phyloP scores from a whole-genome alignment of 306 rosid genomes.

The Ziziphus jujuba region DNA sequence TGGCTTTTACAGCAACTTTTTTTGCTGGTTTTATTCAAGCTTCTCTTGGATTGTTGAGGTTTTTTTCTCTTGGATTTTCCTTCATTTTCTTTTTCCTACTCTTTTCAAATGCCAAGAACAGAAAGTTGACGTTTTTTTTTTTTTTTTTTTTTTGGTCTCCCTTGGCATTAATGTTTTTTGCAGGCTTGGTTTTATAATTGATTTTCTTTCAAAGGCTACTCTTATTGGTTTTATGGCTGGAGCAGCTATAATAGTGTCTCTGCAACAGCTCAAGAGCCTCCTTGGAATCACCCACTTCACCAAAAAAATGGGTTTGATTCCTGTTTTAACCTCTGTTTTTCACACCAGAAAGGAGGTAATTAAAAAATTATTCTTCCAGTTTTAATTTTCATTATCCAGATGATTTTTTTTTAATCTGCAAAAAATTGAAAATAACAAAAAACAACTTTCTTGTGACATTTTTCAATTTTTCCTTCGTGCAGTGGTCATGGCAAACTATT shows the following conservation, averaged over 20 bases:
- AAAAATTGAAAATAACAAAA: not conserved
- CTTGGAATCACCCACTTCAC: slow-evolving; percentile 92
- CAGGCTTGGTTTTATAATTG: slow-evolving; percentile 94
- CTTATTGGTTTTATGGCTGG: slow-evolving; percentile 97
- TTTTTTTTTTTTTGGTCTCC: not conserved
- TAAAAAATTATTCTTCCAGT: not conserved
- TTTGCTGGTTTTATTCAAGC: slow-evolving; percentile 91
- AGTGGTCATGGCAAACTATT: slow-evolving; percentile 99
- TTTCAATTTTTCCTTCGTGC: slow-evolving; percentile 21
- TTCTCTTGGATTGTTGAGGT: slow-evolving; percentile 87
- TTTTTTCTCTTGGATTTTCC: not conserved
- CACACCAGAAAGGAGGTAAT: slow-evolving; percentile 60
- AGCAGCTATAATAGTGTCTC: slow-evolving; percentile 88
- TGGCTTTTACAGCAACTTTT: slow-evolving; percentile 81
- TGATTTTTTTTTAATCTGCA: not conserved
- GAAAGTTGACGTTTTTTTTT: not conserved
- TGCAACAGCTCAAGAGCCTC: slow-evolving; percentile 83
- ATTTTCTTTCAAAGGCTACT: slow-evolving; percentile 87
- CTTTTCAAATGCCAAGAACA: too few species aligned
- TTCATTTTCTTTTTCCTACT: not conserved
- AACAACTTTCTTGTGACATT: not conserved
- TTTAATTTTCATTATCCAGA: not conserved
- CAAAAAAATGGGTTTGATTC: slow-evolving; percentile 61
- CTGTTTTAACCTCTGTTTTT: slow-evolving; percentile 81
- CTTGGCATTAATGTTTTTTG: not conserved